Evolutionary conservation across 441 rosid species (phyloP).

Genomic region (Corymbia citriodora): DNA sequence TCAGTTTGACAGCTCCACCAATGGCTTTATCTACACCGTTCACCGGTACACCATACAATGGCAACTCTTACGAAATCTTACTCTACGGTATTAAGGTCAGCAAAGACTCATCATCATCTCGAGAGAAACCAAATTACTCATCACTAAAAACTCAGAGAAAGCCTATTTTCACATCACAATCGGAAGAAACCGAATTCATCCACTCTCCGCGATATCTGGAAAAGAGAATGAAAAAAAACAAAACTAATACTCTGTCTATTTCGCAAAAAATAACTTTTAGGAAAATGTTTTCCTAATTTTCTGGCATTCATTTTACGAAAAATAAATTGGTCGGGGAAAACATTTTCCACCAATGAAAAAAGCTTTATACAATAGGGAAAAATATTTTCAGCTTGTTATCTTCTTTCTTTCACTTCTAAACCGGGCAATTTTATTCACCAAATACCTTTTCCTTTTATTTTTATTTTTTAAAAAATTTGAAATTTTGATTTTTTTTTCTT

Average conservation of each 20-base stretch:
- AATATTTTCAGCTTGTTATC: too few species aligned
- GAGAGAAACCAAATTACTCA: background rate
- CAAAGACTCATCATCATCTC: background rate
- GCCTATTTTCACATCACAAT: background rate
- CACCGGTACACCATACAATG: background rate
- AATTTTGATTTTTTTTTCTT: too few species aligned
- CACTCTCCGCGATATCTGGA: background rate
- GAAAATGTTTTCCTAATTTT: too few species aligned
- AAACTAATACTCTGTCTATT: background rate
- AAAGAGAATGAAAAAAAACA: background rate
- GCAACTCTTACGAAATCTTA: background rate
- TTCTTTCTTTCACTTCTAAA: too few species aligned
- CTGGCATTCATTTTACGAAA: too few species aligned
- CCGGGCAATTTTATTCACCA: too few species aligned
- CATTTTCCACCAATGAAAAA: too few species aligned
- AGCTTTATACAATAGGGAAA: too few species aligned
- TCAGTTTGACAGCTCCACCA: background rate
- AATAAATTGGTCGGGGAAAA: too few species aligned
- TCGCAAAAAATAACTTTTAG: too few species aligned
- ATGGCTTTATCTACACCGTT: background rate
- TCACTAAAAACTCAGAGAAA: background rate
- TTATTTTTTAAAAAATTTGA: too few species aligned
- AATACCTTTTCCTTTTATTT: too few species aligned
- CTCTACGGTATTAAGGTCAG: background rate
- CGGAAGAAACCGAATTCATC: background rate